Base-by-base conservation (phyloP, 208 protist species). In the Leishmania braziliensis region DNA sequence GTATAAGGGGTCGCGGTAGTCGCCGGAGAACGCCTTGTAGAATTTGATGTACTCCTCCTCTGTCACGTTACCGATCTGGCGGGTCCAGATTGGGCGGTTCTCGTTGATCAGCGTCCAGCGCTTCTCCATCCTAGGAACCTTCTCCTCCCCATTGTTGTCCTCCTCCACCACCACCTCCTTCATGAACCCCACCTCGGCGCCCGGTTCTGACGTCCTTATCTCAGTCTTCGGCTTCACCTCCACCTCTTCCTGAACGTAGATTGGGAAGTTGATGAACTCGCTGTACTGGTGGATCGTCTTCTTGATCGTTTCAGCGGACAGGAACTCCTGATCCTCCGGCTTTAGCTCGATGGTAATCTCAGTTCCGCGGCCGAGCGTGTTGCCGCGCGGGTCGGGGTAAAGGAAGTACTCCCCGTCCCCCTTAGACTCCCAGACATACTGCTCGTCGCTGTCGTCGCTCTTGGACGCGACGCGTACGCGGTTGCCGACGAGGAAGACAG, bases 231-330 rank as follows among this genome's bases (percentile, higher is more conserved):
- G 36, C 36, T 2, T 12, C 9, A 93, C 91, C 84, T 98, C 93
- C 9, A 94, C 92, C 68, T 89, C 96, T 82, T 97, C 95, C 70
- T 80, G 53, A 79, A 93, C 84, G 84, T 99, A 99, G 88, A 99
- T 99, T 70, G 99, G 99, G 89, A 99, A 99, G 83, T 99, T 92
- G 78, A 99, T 99, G 92, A 99, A 99, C 93, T 99, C 98, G 75
- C 95, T 99, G 97, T 99, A 99, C 79, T 99, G 98, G 77, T 98
- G 95, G 54, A 99, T 94, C 14, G 99, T 91, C 26, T 96, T 86
- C 75, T 96, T 92, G 36, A 99, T 86, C 46, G 90, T 90, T 36
- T 97, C 86, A 48, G 89, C 87, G 46, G 99, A 89, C n/a, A 99
- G 86, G 89, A 97, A 99, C 87, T 99, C 96, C n/a, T 93, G 71